Evolutionary conservation across 176 grass and related monocot genomes (phyloP).

Genomic region (Musa itinerans): DNA sequence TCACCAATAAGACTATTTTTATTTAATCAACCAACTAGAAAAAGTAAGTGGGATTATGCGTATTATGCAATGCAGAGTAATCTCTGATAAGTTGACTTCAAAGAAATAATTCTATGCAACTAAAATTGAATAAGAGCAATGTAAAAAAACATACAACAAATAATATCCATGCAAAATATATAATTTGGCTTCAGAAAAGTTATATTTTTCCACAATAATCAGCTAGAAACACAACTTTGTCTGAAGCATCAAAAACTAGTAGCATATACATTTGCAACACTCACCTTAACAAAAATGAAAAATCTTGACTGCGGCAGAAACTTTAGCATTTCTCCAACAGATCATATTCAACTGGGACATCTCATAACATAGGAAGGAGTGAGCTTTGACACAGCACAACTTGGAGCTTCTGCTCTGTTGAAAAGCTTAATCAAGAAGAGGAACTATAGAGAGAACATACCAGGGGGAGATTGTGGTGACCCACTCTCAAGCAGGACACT

Average conservation of each 20-base stretch:
- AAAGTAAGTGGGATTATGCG: too few species aligned
- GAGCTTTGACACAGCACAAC: neutral
- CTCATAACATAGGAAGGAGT: neutral
- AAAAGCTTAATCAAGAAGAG: neutral
- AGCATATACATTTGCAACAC: neutral
- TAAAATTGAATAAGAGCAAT: too few species aligned
- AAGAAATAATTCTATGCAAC: too few species aligned
- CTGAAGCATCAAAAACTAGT: neutral
- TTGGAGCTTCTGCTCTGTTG: neutral
- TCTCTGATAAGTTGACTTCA: too few species aligned
- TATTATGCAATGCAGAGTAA: too few species aligned
- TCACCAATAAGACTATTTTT: too few species aligned
- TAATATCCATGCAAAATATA: too few species aligned
- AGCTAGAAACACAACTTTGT: neutral
- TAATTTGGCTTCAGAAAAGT: neutral
- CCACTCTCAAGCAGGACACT: conserved; percentile 66
- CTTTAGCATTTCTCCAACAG: neutral
- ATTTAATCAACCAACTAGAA: too few species aligned
- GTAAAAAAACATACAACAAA: too few species aligned
- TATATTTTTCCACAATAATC: neutral
- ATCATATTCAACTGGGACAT: neutral
- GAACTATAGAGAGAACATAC: conserved; percentile 39
- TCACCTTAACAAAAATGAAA: neutral
- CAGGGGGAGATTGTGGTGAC: conserved; percentile 59
- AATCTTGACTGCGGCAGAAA: neutral